Evolutionary conservation across 768 basidiomycete species (phyloP).

Genomic region (Multifurca ochricompacta): DNA sequence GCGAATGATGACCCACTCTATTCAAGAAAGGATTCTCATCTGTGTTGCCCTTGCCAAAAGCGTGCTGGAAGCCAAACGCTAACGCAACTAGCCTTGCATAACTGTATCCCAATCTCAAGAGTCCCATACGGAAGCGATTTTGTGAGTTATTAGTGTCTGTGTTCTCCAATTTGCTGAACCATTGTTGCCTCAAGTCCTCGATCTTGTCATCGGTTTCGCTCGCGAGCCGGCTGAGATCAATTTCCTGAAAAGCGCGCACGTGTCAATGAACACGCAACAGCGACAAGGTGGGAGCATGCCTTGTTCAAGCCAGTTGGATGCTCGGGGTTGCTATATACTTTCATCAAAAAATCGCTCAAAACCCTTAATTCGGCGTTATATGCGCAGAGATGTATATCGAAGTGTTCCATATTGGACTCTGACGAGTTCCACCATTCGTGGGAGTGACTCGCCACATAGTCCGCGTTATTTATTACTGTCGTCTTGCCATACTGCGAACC

Average conservation of each 20-base stretch:
- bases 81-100: slow-evolving; percentile 63
- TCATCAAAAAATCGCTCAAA: slow-evolving; percentile 47
- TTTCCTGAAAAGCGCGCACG: slow-evolving; percentile 34
- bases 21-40: slow-evolving; percentile 60
- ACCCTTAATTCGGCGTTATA: slow-evolving; percentile 71
- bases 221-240: slow-evolving; percentile 58
- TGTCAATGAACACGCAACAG: neutral
- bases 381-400: slow-evolving; percentile 73
- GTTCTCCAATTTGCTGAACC: slow-evolving; percentile 46
- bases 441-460: slow-evolving; percentile 68
- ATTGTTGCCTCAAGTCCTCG: slow-evolving; percentile 44
- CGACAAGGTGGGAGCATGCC: slow-evolving; percentile 29
- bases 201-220: slow-evolving; percentile 63
- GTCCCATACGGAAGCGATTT: slow-evolving; percentile 51
- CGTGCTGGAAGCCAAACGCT: slow-evolving; percentile 73
- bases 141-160: slow-evolving; percentile 49
- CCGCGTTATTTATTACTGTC: slow-evolving; percentile 66
- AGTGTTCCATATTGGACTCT: slow-evolving; percentile 49
- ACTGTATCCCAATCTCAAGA: slow-evolving; percentile 55
- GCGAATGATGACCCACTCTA: slow-evolving; percentile 40
- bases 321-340: slow-evolving; percentile 62
- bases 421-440: slow-evolving; percentile 18
- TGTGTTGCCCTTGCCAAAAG: slow-evolving; percentile 50
- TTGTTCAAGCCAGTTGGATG: slow-evolving; percentile 74
- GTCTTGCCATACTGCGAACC: slow-evolving; percentile 88